Base-by-base conservation (phyloP, 148 eudicot genomes). In the Dianthus caryophyllus region DNA sequence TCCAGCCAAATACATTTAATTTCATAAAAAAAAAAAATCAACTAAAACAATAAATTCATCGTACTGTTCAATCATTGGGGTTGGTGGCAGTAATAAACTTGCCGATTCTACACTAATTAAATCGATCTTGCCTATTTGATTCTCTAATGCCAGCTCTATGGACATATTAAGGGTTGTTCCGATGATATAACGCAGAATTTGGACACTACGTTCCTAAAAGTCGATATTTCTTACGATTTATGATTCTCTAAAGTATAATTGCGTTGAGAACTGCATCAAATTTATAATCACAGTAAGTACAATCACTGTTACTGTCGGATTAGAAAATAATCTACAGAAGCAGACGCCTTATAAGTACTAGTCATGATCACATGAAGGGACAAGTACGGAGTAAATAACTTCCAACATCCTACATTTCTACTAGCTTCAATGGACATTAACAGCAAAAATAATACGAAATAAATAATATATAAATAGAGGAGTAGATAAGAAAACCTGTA, bases 401-500 rank as follows among this genome's bases (percentile, higher is more conserved):
- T 44, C 29, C 5, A 38, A 49, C 29, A 1, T 39, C 31, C 31
- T 20, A 52, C 26, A 22, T 52, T 52, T 52, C 26, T 55, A 1
- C 27, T 36, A 21, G 39, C 57, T 59, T 29, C 58, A 16, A 25
- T 29, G 15, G 12, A 49, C 16, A 51, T 20, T 3, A 0, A 61
- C 9, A 61, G 36, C 16, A 47, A 51, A 70, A 24, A 56, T 9
- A 52, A 18, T 43, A 21, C 8, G 33, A 24, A 51, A 10, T 52
- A 38, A 47, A 21, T n/a, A 27, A 61, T 52, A 48, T 47, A 21
- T 33, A 27, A 61, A 48, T 31, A 43, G 38, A 27, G 11, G 27
- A 13, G 10, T 29, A 47, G 56, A 66, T 33, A 41, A 54, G 64
- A 38, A 33, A 73, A 87, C 98, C 98, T 87, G 95, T 31, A 73